Evolutionary conservation across 2,329 filamentous ascomycete species (phyloP), one percentile per base, ranked within the genome.

Genomic region (Chrysoporthe cubensis): DNA sequence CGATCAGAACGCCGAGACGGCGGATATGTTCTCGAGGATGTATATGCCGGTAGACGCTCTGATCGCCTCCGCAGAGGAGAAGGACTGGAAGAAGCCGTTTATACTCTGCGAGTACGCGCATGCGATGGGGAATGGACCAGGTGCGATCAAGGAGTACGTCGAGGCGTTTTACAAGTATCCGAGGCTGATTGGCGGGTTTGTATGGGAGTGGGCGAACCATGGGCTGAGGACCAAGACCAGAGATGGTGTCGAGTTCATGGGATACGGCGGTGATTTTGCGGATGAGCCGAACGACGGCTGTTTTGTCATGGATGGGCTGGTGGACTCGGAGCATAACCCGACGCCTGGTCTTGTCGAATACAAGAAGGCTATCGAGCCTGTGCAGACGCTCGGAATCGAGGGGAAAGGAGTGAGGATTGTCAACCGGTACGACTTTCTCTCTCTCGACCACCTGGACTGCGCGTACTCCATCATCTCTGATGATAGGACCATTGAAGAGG

Each of bases 51-150:
- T 88, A 4, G 76, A 81, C 78, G 74, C 75, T 26, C 76, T 78
- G 13, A 69, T 80, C 37, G 71, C 74, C 6, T 77, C 80, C 52
- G 82, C 79, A 18, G 72, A 75, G 60, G 77, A 80, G 40, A 70
- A 77, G 21, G 56, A 69, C 3, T 76, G 76, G 75, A 71, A 71
- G n/a, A 84, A 89, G 72, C 87, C 86, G 2, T 76, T 88, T 4
- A 79, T 89, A 1, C 77, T 84, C 44, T 84, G 82, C 68, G 83
- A 86, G 71, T 85, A 80, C 69, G 75, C 77, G 6, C 82, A 84
- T 58, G 88, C 89, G 2, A 91, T 91, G 88, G 89, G 89, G 0
- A 91, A 90, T 70, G 89, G 88, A 0, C 89, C 89, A 0, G 89
- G 89, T 5, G 86, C 84, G 1, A 82, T 91, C 70, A 84, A 88